Evolutionary conservation across 2,329 filamentous ascomycete genomes (phyloP).

Genomic region (Aspergillus pseudonomiae): DNA sequence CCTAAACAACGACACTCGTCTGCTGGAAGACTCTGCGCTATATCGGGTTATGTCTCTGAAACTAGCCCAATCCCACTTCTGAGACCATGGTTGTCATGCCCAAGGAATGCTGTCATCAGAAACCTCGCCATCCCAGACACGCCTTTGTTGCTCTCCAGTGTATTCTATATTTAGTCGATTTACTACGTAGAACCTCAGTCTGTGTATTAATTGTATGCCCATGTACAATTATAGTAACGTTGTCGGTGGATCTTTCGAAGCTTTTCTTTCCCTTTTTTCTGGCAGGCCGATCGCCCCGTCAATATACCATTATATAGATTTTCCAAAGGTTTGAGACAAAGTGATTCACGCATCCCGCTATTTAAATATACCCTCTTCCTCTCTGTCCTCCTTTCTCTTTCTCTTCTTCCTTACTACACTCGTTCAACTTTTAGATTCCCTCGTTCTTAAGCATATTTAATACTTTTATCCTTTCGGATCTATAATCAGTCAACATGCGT

Average conservation of each 20-base stretch:
- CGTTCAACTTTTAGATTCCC: background rate
- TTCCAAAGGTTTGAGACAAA: background rate
- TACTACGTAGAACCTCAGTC: background rate
- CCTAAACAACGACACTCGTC: background rate
- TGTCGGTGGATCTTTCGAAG: background rate
- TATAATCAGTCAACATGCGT: slow-evolving; percentile 29
- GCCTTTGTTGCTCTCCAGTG: background rate
- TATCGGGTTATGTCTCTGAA: background rate
- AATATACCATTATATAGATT: background rate
- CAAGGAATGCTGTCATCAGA: slow-evolving; percentile 2
- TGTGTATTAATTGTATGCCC: background rate
- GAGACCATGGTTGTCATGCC: slow-evolving; percentile 1
- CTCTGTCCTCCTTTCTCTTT: background rate
- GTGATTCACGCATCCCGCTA: background rate
- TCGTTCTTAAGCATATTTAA: background rate
- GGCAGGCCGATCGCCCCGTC: background rate
- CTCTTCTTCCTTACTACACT: background rate
- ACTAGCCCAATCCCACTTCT: slow-evolving; percentile 1
- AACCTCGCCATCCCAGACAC: background rate
- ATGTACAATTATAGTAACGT: background rate
- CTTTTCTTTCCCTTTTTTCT: background rate
- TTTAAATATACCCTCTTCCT: background rate
- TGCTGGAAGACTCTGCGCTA: background rate
- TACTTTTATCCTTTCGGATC: background rate
- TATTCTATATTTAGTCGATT: slow-evolving; percentile 3